Conservation (phyloP, 1,284 basidiomycete genomes). For the Rhodofomes roseus region DNA sequence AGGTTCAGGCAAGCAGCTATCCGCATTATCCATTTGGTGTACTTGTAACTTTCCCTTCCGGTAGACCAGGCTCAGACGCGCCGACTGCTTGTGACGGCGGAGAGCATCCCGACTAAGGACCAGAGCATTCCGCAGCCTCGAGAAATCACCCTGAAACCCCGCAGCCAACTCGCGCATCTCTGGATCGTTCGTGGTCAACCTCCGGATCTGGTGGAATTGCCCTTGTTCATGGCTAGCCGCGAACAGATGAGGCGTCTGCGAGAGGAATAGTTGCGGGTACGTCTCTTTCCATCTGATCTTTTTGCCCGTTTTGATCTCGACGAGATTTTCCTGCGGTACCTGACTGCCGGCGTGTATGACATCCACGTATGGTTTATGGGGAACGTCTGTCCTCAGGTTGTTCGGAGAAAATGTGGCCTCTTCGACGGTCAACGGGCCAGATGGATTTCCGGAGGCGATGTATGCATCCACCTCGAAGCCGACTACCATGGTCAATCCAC, state of each 20-base stretch:
- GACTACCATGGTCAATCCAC: constrained; percentile 24
- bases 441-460: background rate
- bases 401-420: background rate
- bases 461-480: constrained; percentile 29
- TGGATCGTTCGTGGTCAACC: constrained; percentile 32
- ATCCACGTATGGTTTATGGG: background rate
- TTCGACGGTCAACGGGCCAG: too few relatives aligned
- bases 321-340: constrained; percentile 38
- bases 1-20: constrained; percentile 39
- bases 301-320: constrained; percentile 47
- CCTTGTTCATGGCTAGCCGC: constrained; percentile 46
- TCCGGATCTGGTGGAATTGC: constrained; percentile 36
- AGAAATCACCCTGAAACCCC: constrained; percentile 31
- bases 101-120: constrained; percentile 37
- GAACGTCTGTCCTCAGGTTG: background rate
- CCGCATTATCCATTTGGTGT: constrained; percentile 35
- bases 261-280: constrained; percentile 51
- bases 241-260: constrained; percentile 48
- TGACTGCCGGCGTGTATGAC: constrained; percentile 36
- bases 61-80: constrained; percentile 45
- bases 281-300: constrained; percentile 41
- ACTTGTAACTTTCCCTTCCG: constrained; percentile 37
- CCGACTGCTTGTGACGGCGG: constrained; percentile 38
- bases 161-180: constrained; percentile 28
- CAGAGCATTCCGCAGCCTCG: constrained; percentile 38